Evolutionary conservation across 805 yeast genomes (phyloP), one percentile per base, ranked within the genome.

Genomic region (Jamesozyma piceae): DNA sequence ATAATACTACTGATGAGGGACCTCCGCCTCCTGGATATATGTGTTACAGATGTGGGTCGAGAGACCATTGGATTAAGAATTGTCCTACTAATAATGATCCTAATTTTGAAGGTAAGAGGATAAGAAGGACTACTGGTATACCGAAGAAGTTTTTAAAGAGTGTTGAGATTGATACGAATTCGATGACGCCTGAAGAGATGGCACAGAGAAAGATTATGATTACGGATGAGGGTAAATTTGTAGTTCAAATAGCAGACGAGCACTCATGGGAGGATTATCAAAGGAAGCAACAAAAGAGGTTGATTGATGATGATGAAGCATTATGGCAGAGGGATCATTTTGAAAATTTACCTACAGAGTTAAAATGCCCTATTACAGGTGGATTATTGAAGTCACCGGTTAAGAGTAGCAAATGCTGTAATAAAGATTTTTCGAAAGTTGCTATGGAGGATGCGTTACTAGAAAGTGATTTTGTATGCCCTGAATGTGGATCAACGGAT

Each of bases 1-100:
- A 72, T 21, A 48, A 57, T n/a, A 46, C 52, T 13, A 37, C 49
- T 31, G 70, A 50, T 55, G 95, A 86, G 44, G 89, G 62, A 4
- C 66, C 66, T 18, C 96, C 96, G 9, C 98, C 98, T 1, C 90
- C 95, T 5, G 95, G 95, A 1, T 92, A 92, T 55, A 82, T 90
- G 59, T 92, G 99, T 62, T 90, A 92, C 61, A 73, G 96, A 58
- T 92, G 99, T 68, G 97, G 97, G 39, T 86, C 84, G 24, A 85
- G 87, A 62, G 92, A 87, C 43, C 99, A 92, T 62, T 90, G 95
- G 88, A 90, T 92, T 46, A 84, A 83, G 57, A 86, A 88, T 54
- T 92, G 99, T 68, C 98, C 99, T 0, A 86, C 95, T 3, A 82
- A 85, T 55, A 78, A 77, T 35, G 97, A 90, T 63, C 96, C 96